phyloP scores from a whole-genome alignment of 2,329 filamentous ascomycete species.

The Calonectria montana region DNA sequence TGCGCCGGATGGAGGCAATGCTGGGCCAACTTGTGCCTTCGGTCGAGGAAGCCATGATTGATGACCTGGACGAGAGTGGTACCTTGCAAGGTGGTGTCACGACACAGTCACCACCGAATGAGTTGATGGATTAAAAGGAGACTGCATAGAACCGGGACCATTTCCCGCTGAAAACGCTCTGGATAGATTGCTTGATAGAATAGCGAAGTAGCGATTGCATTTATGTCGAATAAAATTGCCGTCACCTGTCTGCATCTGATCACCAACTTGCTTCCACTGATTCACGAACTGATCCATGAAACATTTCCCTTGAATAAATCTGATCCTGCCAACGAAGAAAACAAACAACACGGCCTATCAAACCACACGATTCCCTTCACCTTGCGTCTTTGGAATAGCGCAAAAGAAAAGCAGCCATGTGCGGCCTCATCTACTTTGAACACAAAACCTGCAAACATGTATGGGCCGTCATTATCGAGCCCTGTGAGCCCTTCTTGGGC shows the following conservation, averaged over 20 bases:
- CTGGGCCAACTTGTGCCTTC: slow-evolving; percentile 52
- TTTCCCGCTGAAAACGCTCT: not conserved
- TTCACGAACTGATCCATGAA: not conserved
- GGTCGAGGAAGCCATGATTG: slow-evolving; percentile 40
- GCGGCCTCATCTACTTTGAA: slow-evolving; percentile 58
- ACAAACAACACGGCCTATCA: too few relatives aligned
- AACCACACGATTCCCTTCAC: too few relatives aligned
- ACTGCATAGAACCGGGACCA: slow-evolving; percentile 13
- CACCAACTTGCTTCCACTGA: not conserved
- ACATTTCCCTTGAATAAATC: not conserved
- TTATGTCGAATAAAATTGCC: not conserved
- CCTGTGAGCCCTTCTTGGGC: slow-evolving; percentile 62
- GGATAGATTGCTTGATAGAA: not conserved
- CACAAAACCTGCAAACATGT: slow-evolving; percentile 63
- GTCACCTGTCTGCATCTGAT: not conserved
- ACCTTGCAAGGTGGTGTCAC: slow-evolving; percentile 44
- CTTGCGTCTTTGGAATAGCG: too few relatives aligned
- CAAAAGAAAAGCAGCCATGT: slow-evolving; percentile 52
- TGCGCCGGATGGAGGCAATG: slow-evolving; percentile 61
- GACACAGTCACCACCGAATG: slow-evolving; percentile 45
- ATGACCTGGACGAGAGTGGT: slow-evolving; percentile 44
- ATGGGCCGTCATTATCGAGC: slow-evolving; percentile 60
- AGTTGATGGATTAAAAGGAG: slow-evolving; percentile 16
- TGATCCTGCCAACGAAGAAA: not conserved
- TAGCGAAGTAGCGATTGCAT: not conserved